Evolutionary conservation across 2,329 filamentous ascomycete genomes (phyloP).

Genomic region (Leptographium galeiforme): DNA sequence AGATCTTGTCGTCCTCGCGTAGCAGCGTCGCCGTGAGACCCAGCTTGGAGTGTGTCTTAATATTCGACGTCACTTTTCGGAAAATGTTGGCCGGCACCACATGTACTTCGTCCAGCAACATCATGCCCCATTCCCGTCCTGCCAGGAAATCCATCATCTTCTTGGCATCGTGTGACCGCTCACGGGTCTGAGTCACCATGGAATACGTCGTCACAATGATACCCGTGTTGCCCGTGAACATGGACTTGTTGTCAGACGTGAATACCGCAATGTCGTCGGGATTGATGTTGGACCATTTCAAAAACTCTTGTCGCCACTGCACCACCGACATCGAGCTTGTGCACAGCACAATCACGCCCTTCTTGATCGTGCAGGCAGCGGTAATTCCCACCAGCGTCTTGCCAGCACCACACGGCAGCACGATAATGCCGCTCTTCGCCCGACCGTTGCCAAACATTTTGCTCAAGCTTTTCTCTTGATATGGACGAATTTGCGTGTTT

Average conservation of each 20-base stretch:
- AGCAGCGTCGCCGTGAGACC: conserved; percentile 88
- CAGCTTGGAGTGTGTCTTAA: conserved; percentile 91
- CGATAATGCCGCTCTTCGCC: conserved; percentile 94
- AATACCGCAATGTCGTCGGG: conserved; percentile 90
- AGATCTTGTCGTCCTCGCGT: conserved; percentile 96
- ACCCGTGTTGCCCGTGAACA: conserved; percentile 77
- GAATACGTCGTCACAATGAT: conserved; percentile 97
- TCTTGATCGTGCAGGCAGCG: conserved; percentile 93
- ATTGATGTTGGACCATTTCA: conserved; percentile 95
- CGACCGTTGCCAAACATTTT: conserved; percentile 99
- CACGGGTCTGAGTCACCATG: conserved; percentile 90
- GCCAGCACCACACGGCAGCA: conserved; percentile 87
- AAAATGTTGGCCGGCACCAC: conserved; percentile 96
- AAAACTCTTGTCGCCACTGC: conserved; percentile 91
- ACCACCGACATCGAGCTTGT: conserved; percentile 97
- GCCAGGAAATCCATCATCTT: conserved; percentile 97
- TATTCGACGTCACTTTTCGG: conserved; percentile 79
- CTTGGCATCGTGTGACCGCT: conserved; percentile 79
- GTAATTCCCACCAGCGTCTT: conserved; percentile 98
- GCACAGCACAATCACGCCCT: conserved; percentile 87
- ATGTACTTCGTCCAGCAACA: conserved; percentile 95
- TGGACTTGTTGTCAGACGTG: conserved; percentile 78
- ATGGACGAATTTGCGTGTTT: conserved; percentile 78
- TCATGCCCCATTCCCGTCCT: conserved; percentile 85
- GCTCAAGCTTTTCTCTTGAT: conserved; percentile 93